Percentiles rank a stretch among this genome's conserved stretches.
Evolutionary conservation across 1,139 yeast genomes (phyloP).

Genomic region (Pichia sp.): DNA sequence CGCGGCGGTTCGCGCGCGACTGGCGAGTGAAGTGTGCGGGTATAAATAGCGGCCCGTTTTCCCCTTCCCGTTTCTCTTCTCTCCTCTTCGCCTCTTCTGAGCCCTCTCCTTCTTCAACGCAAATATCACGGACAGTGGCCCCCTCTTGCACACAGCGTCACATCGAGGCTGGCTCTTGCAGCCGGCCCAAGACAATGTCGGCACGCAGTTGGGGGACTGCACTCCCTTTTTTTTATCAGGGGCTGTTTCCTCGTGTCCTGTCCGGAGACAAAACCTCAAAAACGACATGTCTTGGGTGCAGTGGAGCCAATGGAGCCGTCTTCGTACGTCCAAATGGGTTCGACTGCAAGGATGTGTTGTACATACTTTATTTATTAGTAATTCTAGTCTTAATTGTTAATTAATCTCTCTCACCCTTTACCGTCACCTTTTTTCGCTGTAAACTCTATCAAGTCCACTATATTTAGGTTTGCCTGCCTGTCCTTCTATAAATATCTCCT

Average conservation of each 20-base stretch:
- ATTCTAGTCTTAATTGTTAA: too few species aligned
- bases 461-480: too few species aligned
- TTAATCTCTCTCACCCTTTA: too few species aligned
- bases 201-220: too few species aligned
- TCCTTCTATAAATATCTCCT: too few species aligned
- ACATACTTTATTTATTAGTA: conserved; percentile 33
- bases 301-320: conserved; percentile 69
- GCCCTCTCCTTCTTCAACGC: conserved; percentile 12
- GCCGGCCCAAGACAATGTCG: conserved; percentile 13
- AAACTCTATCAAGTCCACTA: too few species aligned
- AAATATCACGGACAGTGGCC: conserved; percentile 7
- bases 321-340: conserved; percentile 82
- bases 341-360: conserved; percentile 70
- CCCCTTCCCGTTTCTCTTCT: not conserved
- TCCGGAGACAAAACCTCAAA: conserved; percentile 30
- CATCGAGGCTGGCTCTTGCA: conserved; percentile 11
- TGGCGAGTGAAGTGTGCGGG: not conserved
- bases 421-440: too few species aligned
- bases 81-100: too few species aligned
- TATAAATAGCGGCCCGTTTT: not conserved
- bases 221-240: too few species aligned
- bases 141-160: too few species aligned
- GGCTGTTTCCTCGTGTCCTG: not conserved
- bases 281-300: conserved; percentile 69
- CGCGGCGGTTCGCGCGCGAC: not conserved